Percentiles rank a stretch among this genome's conserved stretches.
These are phyloP conservation scores for Corynespora cassiicola DNA, from an alignment of 2,329 filamentous ascomycete genomes.

Conservation along the genomic window DNA sequence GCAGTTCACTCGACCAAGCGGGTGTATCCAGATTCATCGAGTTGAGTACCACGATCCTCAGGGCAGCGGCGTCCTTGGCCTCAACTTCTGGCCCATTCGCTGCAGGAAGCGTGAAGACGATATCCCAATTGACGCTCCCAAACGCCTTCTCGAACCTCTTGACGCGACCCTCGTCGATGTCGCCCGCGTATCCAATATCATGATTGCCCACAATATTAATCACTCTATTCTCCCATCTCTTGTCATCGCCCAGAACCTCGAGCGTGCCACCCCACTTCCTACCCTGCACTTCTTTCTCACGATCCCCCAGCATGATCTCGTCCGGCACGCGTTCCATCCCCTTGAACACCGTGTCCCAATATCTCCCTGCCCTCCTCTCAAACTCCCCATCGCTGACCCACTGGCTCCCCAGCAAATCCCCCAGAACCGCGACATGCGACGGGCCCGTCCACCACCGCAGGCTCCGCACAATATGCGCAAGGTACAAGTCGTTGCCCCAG, in stretches of 20 bases:
- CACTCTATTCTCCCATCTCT: slow-evolving; percentile 74
- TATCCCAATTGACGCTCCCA: slow-evolving; percentile 89
- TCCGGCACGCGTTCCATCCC: slow-evolving; percentile 68
- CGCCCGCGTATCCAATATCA: slow-evolving; percentile 94
- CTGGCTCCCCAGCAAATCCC: slow-evolving; percentile 91
- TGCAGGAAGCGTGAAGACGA: slow-evolving; percentile 64
- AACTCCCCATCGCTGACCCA: slow-evolving; percentile 93
- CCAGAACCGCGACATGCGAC: slow-evolving; percentile 86
- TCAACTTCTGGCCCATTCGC: slow-evolving; percentile 4
- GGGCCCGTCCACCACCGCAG: slow-evolving; percentile 84
- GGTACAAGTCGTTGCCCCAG: slow-evolving; percentile 91
- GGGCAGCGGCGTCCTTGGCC: slow-evolving; percentile 49
- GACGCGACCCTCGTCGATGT: slow-evolving; percentile 78
- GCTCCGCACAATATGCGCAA: slow-evolving; percentile 88
- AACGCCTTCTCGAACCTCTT: slow-evolving; percentile 83
- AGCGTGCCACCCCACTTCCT: slow-evolving; percentile 31
- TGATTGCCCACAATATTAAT: slow-evolving; percentile 96
- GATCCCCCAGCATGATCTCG: slow-evolving; percentile 24
- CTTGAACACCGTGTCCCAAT: slow-evolving; percentile 82
- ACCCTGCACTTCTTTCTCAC: slow-evolving; percentile 14
- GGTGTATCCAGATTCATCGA: slow-evolving; percentile 93
- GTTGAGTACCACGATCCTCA: slow-evolving; percentile 87
- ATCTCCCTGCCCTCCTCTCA: slow-evolving; percentile 71
- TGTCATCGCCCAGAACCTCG: slow-evolving; percentile 52
- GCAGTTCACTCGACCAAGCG: slow-evolving; percentile 69